A percentile compares a stretch with the other conserved stretches of the same genome.
Conservation (phyloP, 345 rosid species). For the Rubroshorea leprosula region DNA sequence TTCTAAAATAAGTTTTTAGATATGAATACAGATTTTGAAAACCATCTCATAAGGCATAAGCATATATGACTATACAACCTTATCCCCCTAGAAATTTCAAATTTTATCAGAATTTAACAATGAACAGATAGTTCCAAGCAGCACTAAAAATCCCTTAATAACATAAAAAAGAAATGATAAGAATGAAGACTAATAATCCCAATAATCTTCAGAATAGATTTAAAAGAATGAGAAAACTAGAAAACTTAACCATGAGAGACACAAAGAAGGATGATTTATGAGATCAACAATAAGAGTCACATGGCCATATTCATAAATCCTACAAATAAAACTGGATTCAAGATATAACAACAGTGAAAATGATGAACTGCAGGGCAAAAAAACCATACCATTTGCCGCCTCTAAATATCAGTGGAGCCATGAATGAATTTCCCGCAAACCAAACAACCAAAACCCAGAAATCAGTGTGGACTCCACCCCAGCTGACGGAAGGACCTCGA, state of each 20-base stretch:
- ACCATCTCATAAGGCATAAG: too few relatives aligned
- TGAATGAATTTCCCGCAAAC: slow-evolving; percentile 2
- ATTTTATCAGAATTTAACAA: neutral
- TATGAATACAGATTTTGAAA: too few relatives aligned
- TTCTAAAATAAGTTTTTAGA: neutral
- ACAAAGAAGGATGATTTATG: neutral
- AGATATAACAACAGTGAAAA: neutral
- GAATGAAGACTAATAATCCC: neutral
- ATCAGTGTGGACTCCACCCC: slow-evolving; percentile 11
- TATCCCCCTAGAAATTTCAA: neutral
- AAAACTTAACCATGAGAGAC: neutral
- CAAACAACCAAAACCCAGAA: slow-evolving; percentile 7
- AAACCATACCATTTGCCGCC: slow-evolving; percentile 31
- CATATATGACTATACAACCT: neutral
- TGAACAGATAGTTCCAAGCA: neutral
- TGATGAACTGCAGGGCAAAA: neutral
- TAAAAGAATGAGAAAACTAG: too few relatives aligned
- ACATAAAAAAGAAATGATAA: neutral
- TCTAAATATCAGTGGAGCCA: slow-evolving; percentile 23
- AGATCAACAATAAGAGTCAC: neutral
- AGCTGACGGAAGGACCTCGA: slow-evolving; percentile 22
- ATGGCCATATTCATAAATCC: neutral
- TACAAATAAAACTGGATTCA: neutral
- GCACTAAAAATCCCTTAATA: neutral
- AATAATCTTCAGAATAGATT: neutral